Evolutionary conservation across 805 yeast species (phyloP).

Genomic region (Kodamaea kaohsiungensis): DNA sequence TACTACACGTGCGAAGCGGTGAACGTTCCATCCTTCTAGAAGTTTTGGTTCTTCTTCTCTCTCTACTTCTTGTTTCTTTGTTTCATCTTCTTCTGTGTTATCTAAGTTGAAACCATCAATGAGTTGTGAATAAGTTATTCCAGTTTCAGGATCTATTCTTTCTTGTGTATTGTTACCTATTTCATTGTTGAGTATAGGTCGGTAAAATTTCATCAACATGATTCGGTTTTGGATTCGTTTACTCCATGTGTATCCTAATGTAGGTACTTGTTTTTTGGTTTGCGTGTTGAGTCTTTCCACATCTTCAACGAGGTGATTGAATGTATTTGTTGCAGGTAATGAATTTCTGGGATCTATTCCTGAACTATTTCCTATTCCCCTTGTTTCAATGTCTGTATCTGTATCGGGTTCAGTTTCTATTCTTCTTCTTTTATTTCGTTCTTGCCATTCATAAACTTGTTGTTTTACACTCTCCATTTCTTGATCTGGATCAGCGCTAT

Average conservation of each 20-base stretch:
- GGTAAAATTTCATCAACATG: slow-evolving; percentile 30
- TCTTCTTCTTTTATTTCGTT: neutral
- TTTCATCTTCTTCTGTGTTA: neutral
- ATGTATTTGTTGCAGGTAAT: neutral
- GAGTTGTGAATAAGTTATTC: slow-evolving; percentile 11
- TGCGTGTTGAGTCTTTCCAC: neutral
- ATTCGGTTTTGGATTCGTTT: slow-evolving; percentile 26
- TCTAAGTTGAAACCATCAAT: slow-evolving; percentile 13
- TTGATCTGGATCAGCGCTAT: neutral
- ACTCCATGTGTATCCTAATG: slow-evolving; percentile 37
- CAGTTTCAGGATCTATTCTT: slow-evolving; percentile 17
- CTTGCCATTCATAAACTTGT: neutral
- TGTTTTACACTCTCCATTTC: neutral
- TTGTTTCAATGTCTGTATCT: neutral
- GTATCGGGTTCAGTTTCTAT: neutral
- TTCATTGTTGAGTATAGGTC: slow-evolving; percentile 19
- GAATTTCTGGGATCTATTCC: neutral
- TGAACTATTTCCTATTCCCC: neutral
- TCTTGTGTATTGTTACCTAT: neutral
- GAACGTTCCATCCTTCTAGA: slow-evolving; percentile 27
- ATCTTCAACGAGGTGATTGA: neutral
- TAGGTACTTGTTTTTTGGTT: slow-evolving; percentile 28
- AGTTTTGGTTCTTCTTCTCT: slow-evolving; percentile 7
- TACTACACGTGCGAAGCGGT: slow-evolving; percentile 19
- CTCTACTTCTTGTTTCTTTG: slow-evolving; percentile 2